A percentile compares a stretch with the other conserved stretches of the same genome.
Evolutionary conservation across 2,329 filamentous ascomycete species (phyloP).

Genomic region (Cryphonectria nitschkei): DNA sequence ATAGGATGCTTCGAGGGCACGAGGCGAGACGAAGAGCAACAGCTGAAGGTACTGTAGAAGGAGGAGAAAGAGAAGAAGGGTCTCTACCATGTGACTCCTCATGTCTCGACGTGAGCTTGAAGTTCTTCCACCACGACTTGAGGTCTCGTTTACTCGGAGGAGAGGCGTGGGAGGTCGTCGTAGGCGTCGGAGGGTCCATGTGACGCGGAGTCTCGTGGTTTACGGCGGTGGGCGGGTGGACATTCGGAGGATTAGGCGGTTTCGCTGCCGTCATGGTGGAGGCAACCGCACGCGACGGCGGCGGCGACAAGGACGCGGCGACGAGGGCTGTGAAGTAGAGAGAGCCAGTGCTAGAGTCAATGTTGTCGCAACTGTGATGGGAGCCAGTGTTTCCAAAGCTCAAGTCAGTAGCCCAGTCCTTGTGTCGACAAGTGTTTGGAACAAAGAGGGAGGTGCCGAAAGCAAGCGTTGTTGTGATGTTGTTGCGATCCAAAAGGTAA

Average conservation of each 20-base stretch:
- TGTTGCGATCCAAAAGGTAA: constrained; percentile 19
- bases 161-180: constrained; percentile 56
- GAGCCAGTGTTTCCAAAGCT: constrained; percentile 15
- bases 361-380: constrained; percentile 10
- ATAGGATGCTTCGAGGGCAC: constrained; percentile 5
- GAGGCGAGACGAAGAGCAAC: constrained; percentile 3
- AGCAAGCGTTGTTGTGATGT: constrained; percentile 20
- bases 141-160: constrained; percentile 86
- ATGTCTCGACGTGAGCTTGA: constrained; percentile 71
- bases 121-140: constrained; percentile 96
- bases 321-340: constrained; percentile 14
- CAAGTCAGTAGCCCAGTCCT: not conserved
- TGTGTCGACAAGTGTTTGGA: not conserved
- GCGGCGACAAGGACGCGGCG: constrained; percentile 24
- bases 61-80: constrained; percentile 32
- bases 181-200: constrained; percentile 33
- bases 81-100: constrained; percentile 62
- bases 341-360: constrained; percentile 18
- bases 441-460: not conserved
- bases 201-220: constrained; percentile 17
- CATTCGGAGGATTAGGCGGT: constrained; percentile 23
- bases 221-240: constrained; percentile 22
- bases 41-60: not conserved
- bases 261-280: constrained; percentile 29
- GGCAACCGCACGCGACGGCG: constrained; percentile 28